These are phyloP conservation scores for Sporobolomyces roseus DNA, from an alignment of 768 basidiomycete species.

Conservation along the genomic window DNA sequence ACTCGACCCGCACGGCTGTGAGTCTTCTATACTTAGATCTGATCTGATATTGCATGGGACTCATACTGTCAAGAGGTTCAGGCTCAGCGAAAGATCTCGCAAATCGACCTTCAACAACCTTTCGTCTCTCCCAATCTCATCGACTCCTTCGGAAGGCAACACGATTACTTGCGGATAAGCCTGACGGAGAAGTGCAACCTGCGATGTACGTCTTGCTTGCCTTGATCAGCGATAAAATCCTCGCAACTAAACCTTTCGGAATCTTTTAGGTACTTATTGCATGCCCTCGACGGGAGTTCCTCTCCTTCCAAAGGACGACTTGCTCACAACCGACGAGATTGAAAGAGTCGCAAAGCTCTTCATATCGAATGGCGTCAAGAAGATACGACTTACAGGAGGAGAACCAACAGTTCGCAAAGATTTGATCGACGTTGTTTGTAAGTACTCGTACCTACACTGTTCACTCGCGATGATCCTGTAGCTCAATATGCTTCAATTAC, in stretches of 20 bases:
- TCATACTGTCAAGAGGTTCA: background rate
- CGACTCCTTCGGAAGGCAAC: conserved; percentile 48
- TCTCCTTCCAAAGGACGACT: conserved; percentile 64
- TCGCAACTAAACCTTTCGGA: too few relatives aligned
- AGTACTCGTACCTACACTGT: background rate
- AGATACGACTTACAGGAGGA: conserved; percentile 82
- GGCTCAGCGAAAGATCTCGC: conserved; percentile 5
- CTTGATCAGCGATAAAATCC: too few relatives aligned
- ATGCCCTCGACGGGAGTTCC: conserved; percentile 80
- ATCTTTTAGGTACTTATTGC: too few relatives aligned
- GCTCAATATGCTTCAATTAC: background rate
- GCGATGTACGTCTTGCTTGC: too few relatives aligned
- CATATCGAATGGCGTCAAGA: conserved; percentile 74
- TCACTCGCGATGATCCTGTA: background rate
- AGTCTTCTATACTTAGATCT: background rate
- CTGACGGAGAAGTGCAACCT: conserved; percentile 83
- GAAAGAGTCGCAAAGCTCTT: conserved; percentile 70
- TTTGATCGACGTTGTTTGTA: conserved; percentile 61
- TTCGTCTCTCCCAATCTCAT: conserved; percentile 32
- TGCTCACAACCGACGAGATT: conserved; percentile 73
- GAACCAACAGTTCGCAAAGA: conserved; percentile 81
- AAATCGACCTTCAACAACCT: background rate
- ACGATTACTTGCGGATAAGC: conserved; percentile 84
- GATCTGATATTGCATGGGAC: background rate
- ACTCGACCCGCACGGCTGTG: background rate